phyloP scores from a whole-genome alignment of 2,329 filamentous ascomycete genomes.

The Mollisia scopiformis region DNA sequence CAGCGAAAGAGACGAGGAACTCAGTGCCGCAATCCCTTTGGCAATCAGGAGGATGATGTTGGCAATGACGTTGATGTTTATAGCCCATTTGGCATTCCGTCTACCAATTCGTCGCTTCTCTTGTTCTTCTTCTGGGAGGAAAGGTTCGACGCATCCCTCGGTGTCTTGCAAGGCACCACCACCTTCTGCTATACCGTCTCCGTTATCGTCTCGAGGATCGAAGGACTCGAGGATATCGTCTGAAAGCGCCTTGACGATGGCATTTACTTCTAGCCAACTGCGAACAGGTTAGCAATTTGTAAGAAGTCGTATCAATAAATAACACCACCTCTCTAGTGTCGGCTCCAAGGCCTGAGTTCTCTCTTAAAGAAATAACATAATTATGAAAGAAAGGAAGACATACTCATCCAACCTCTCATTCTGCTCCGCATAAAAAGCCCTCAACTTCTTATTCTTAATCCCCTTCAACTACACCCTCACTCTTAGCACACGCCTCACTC shows the following conservation, averaged over 20 bases:
- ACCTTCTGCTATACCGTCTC: slow-evolving; percentile 57
- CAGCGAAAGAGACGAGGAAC: slow-evolving; percentile 58
- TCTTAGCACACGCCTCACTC: not conserved
- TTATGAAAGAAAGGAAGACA: no score
- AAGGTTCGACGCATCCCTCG: slow-evolving; percentile 53
- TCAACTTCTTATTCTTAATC: slow-evolving; percentile 55
- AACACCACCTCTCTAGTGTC: no score
- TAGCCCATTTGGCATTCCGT: slow-evolving; percentile 56
- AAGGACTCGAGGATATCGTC: slow-evolving; percentile 64
- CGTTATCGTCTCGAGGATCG: slow-evolving; percentile 56
- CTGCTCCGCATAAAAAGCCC: slow-evolving; percentile 56
- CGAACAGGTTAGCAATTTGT: no score
- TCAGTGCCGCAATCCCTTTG: slow-evolving; percentile 54
- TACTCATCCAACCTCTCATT: slow-evolving; percentile 58
- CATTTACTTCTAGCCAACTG: slow-evolving; percentile 62
- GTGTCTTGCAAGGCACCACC: slow-evolving; percentile 51
- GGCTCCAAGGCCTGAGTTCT: no score
- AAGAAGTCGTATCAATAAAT: no score
- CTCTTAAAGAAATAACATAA: no score
- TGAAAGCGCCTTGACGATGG: slow-evolving; percentile 56
- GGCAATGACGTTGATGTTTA: slow-evolving; percentile 61
- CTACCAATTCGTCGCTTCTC: slow-evolving; percentile 48
- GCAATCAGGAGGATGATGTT: slow-evolving; percentile 58
- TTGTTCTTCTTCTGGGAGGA: slow-evolving; percentile 58
- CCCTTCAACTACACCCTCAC: slow-evolving; percentile 47